A percentile compares a stretch with the other conserved stretches of the same genome.
Conservation (phyloP, 2,329 filamentous ascomycete species). For the Blumeria graminis region DNA sequence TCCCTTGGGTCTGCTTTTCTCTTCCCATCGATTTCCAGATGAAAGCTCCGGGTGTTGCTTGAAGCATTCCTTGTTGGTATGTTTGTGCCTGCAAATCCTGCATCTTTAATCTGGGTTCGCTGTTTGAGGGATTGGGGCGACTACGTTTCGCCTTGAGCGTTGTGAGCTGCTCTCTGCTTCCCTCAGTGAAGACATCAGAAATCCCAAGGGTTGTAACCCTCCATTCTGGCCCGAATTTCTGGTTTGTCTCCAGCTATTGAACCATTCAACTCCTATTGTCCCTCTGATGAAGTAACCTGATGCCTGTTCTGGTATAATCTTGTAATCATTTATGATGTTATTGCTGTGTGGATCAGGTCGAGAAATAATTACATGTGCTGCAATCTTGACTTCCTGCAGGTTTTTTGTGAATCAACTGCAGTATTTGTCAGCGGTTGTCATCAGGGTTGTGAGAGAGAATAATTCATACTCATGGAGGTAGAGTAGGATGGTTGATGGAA, state of each 20-base stretch:
- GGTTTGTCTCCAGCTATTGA: not conserved
- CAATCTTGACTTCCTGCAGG: not conserved
- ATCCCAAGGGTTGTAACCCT: not conserved
- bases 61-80: conserved; percentile 1
- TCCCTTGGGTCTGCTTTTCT: too few relatives aligned
- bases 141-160: not conserved
- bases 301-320: not conserved
- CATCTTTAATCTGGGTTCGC: not conserved
- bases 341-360: too few relatives aligned
- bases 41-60: not conserved
- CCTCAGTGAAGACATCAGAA: not conserved
- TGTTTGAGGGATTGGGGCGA: not conserved
- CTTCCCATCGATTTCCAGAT: not conserved
- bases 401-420: not conserved
- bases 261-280: not conserved
- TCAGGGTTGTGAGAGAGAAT: not conserved
- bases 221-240: not conserved
- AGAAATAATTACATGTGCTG: not conserved
- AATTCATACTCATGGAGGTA: not conserved
- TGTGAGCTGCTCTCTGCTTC: too few relatives aligned
- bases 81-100: not conserved
- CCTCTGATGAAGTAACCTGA: not conserved
- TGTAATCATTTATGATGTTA: not conserved
- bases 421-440: not conserved
- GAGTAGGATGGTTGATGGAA: not conserved